A percentile compares a stretch with the other conserved stretches of the same genome.
Conservation (phyloP, 352 stramenopile species). For the Phytophthora hibernalis region DNA sequence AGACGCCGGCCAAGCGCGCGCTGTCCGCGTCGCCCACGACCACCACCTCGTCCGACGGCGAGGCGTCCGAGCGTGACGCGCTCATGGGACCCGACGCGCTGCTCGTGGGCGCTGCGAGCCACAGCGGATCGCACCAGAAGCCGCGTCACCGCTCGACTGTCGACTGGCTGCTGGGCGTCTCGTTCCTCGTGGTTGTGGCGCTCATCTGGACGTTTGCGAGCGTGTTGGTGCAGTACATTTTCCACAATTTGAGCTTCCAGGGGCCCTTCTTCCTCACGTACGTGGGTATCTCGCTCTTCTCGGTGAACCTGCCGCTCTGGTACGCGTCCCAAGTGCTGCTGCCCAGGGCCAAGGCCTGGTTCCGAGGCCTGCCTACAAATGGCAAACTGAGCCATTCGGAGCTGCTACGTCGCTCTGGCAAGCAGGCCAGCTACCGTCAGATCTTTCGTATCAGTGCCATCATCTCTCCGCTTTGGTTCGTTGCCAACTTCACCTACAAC, state of each 20-base stretch:
- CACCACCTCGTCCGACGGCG: slow-evolving; percentile 31
- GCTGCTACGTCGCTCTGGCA: slow-evolving; percentile 36
- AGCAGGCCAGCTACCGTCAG: slow-evolving; percentile 50
- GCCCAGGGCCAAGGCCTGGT: slow-evolving; percentile 45
- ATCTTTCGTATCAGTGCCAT: slow-evolving; percentile 65
- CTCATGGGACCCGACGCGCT: slow-evolving; percentile 31
- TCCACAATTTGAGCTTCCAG: slow-evolving; percentile 87
- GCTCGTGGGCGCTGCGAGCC: slow-evolving; percentile 25
- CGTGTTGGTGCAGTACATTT: slow-evolving; percentile 91
- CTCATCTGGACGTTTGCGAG: slow-evolving; percentile 88
- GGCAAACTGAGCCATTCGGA: slow-evolving; percentile 49
- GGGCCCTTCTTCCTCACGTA: slow-evolving; percentile 91
- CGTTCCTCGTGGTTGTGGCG: slow-evolving; percentile 78
- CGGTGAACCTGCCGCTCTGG: slow-evolving; percentile 82
- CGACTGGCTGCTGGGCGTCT: slow-evolving; percentile 74
- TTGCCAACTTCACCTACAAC: slow-evolving; percentile 96
- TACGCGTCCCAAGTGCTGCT: slow-evolving; percentile 66
- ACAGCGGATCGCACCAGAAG: slow-evolving; percentile 17
- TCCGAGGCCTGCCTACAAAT: slow-evolving; percentile 43
- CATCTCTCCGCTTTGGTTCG: slow-evolving; percentile 95
- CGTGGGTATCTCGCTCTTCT: slow-evolving; percentile 88
- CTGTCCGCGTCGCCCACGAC: slow-evolving; percentile 29
- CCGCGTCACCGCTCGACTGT: slow-evolving; percentile 42
- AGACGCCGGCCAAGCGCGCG: slow-evolving; percentile 18
- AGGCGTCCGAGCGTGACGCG: slow-evolving; percentile 32